Conservation (phyloP, 129 eudicot species). For the Helichrysum umbraculigerum region DNA sequence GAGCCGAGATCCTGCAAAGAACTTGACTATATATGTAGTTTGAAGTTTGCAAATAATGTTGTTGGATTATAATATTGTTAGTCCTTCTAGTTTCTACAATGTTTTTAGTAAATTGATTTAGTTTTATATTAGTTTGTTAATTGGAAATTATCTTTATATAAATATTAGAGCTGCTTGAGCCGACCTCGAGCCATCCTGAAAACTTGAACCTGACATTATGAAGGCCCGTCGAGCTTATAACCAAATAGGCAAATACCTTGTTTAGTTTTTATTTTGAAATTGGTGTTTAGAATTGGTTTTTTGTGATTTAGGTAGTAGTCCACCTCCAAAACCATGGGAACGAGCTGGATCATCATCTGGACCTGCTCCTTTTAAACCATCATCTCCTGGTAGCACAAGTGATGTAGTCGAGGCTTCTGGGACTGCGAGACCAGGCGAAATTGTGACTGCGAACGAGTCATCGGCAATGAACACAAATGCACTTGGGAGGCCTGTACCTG, state of each 20-base stretch:
- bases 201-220: too few relatives aligned
- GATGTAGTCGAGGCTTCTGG: constrained; percentile 93
- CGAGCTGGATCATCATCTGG: constrained; percentile 71
- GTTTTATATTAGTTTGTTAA: too few relatives aligned
- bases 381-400: constrained; percentile 87
- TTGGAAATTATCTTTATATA: too few relatives aligned
- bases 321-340: constrained; percentile 98
- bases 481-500: constrained; percentile 77
- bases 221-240: too few relatives aligned
- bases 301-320: constrained; percentile 45
- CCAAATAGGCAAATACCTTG: neutral
- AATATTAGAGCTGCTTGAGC: too few relatives aligned
- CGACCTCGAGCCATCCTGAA: too few relatives aligned
- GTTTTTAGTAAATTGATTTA: too few relatives aligned
- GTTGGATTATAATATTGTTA: too few relatives aligned
- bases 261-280: neutral
- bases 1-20: too few relatives aligned
- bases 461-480: constrained; percentile 53
- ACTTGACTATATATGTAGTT: too few relatives aligned
- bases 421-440: constrained; percentile 85
- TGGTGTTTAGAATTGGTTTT: constrained; percentile 2
- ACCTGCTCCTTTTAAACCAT: constrained; percentile 79
- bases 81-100: too few relatives aligned
- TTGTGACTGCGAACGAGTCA: constrained; percentile 55
- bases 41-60: too few relatives aligned